These are phyloP conservation scores for Aspergillus steynii DNA, from an alignment of 495 filamentous ascomycete genomes.

Conservation along the genomic window DNA sequence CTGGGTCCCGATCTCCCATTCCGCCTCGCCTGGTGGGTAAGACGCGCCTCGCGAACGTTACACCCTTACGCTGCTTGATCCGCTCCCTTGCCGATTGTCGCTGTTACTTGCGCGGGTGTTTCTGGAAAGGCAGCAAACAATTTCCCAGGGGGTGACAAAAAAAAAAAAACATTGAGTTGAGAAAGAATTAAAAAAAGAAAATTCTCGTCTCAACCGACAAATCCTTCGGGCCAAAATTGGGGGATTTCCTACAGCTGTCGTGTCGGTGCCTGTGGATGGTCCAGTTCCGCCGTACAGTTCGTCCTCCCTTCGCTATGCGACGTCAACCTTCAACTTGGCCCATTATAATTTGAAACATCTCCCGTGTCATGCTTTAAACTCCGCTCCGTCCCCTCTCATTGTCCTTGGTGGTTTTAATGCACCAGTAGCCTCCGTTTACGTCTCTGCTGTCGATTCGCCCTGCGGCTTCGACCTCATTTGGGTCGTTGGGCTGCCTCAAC, in stretches of 20 bases:
- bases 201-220: neutral
- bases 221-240: neutral
- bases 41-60: conserved; percentile 10
- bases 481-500: conserved; percentile 19
- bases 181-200: neutral
- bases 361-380: conserved; percentile 22
- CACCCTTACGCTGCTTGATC: conserved; percentile 8
- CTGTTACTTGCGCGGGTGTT: neutral
- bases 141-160: neutral
- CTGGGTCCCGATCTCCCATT: neutral
- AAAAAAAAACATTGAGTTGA: neutral
- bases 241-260: neutral
- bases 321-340: conserved; percentile 15
- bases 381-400: conserved; percentile 11
- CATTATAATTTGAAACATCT: conserved; percentile 23
- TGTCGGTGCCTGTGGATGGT: neutral
- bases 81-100: conserved; percentile 8
- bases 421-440: neutral
- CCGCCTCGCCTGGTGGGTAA: conserved; percentile 3
- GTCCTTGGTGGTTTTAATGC: neutral
- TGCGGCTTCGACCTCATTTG: conserved; percentile 4
- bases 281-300: neutral
- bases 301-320: conserved; percentile 14
- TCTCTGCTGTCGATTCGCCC: conserved; percentile 9
- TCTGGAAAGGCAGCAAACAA: neutral